Percentiles rank a stretch among this genome's conserved stretches.
phyloP scores from a whole-genome alignment of 768 basidiomycete species.

The Leccinum longicurvipes region DNA sequence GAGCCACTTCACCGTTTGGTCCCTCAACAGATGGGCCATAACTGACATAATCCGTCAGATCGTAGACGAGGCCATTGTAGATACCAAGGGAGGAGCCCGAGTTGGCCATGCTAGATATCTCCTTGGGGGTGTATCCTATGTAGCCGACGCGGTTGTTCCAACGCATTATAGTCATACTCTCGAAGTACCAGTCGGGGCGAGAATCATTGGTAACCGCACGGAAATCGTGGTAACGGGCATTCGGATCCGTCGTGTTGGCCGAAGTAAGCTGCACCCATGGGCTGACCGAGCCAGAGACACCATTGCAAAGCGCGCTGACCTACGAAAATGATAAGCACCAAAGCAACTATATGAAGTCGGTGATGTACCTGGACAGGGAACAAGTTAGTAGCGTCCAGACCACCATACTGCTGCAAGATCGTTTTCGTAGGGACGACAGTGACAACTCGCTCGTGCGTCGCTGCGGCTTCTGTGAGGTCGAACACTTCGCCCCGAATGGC shows the following conservation, averaged over 20 bases:
- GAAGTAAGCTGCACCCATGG: constrained; percentile 80
- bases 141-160: constrained; percentile 88
- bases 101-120: constrained; percentile 68
- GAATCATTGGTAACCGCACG: constrained; percentile 83
- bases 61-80: constrained; percentile 85
- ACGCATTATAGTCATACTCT: constrained; percentile 90
- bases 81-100: constrained; percentile 69
- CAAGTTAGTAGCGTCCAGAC: constrained; percentile 63
- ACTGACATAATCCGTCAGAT: constrained; percentile 75
- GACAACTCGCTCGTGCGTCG: constrained; percentile 64
- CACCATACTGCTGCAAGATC: constrained; percentile 81
- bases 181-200: constrained; percentile 97
- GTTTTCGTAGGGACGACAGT: constrained; percentile 71
- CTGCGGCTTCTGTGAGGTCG: too few relatives aligned
- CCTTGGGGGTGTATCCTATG: constrained; percentile 75
- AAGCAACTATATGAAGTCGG: not conserved
- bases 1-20: constrained; percentile 47
- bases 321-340: constrained; percentile 26
- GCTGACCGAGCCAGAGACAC: constrained; percentile 73
- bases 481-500: not conserved
- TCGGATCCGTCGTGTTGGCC: constrained; percentile 70
- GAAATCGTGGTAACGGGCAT: constrained; percentile 94
- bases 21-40: constrained; percentile 56
- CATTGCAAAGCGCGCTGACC: constrained; percentile 93
- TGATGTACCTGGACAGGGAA: constrained; percentile 88